Base-by-base conservation (phyloP, 768 basidiomycete genomes). In the Solioccasus polychromus region DNA sequence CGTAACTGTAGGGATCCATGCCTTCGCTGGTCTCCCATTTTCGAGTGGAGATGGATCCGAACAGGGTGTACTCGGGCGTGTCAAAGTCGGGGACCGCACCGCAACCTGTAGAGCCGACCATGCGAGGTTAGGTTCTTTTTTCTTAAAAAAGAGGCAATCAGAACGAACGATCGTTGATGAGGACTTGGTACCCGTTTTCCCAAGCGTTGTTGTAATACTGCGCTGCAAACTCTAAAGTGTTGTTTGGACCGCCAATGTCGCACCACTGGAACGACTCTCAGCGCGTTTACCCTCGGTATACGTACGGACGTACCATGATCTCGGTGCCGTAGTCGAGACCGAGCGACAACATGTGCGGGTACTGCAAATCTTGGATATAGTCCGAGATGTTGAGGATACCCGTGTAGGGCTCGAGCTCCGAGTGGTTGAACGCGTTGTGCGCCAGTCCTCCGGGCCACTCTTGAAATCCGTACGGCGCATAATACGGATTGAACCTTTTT, bases 21-120 rank as follows among this genome's bases (percentile, higher is more conserved):
- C 79, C 80, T 49, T 80, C 82, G 26, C 63, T 77, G 9, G 72
- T 78, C 54, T 83, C 80, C 82, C 80, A 83, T 28, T 64, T 71
- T 20, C 61, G 60, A 0, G 73, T 67, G 22, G 77, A 74, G 20
- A 75, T 67, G 5, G 73, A 68, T 14, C 70, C 71, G 32, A 77
- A 80, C 1, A 64, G 62, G 2, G 69, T 66, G 44, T 79, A 80
- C 50, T 82, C 80, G 0, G 80, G 78, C 0, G 79, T 79, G 45
- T 75, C 73, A 47, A 78, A 79, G 45, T 80, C 77, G 1, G 77
- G 74, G 0, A 72, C 69, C 9, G 69, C 68, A 22, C 72, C 73
- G 46, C 78, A 78, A 8, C 76, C 76, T 78, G 39, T 24, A 7
- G 19, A 1, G 36, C 2, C 19, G n/a, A n/a, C 19, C 1, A n/a